These are phyloP conservation scores for Penicillium sumatraense DNA, from an alignment of 2,329 filamentous ascomycete genomes.

Conservation along the genomic window DNA sequence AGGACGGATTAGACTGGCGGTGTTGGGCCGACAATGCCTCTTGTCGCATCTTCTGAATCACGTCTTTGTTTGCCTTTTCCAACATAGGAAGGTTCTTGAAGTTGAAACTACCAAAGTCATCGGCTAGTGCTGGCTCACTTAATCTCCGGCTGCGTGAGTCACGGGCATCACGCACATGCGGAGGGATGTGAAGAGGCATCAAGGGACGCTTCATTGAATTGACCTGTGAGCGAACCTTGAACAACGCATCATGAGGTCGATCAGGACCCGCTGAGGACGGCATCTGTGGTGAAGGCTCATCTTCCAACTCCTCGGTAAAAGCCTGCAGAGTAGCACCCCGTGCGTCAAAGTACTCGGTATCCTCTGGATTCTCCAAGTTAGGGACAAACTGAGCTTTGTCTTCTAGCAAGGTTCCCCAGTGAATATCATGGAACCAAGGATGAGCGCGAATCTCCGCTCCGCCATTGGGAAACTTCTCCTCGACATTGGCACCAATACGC, in stretches of 20 bases:
- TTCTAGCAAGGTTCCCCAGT: conserved; percentile 89
- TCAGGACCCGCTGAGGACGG: conserved; percentile 75
- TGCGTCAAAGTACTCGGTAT: conserved; percentile 96
- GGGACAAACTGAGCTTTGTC: conserved; percentile 97
- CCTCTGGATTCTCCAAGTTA: conserved; percentile 88
- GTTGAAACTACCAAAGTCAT: conserved; percentile 95
- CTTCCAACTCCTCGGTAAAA: conserved; percentile 93
- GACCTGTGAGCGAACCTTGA: conserved; percentile 83
- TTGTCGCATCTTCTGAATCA: conserved; percentile 92
- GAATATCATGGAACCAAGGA: conserved; percentile 83
- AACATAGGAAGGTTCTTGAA: conserved; percentile 97
- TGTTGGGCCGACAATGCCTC: conserved; percentile 78
- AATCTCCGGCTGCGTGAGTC: conserved; percentile 84
- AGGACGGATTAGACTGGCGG: conserved; percentile 47
- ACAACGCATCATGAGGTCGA: conserved; percentile 91
- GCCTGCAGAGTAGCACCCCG: conserved; percentile 89
- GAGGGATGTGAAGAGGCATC: conserved; percentile 95
- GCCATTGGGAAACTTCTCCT: conserved; percentile 80
- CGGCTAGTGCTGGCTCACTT: conserved; percentile 84
- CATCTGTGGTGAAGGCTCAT: conserved; percentile 76
- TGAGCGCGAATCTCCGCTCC: conserved; percentile 91
- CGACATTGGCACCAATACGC: conserved; percentile 81
- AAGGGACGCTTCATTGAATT: conserved; percentile 86
- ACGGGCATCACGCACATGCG: conserved; percentile 90
- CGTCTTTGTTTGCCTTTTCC: conserved; percentile 98